Evolutionary conservation across 192 early-diverging fungal species (phyloP), one percentile per base, ranked within the genome.

Genomic region (Backusella circina): DNA sequence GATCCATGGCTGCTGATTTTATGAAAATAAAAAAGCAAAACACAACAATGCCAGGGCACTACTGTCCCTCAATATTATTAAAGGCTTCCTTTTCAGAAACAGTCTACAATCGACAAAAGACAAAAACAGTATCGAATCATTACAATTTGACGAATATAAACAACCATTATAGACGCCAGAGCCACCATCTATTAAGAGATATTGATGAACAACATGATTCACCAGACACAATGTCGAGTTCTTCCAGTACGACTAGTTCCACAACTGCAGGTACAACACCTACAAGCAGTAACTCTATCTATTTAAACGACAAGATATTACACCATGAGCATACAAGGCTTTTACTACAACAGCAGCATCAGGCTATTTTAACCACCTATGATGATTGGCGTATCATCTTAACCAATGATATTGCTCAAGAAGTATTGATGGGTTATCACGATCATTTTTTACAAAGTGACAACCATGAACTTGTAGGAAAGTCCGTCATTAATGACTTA

Each of bases 251-350:
- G 4, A 61, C 54, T 28, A 47, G 44, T n/a, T 61, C 54, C 1
- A 28, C 54, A 28, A 61, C 54, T 61, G 54, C 54, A 61, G 54
- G 54, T 13, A 61, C 54, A 61, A 61, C 54, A 61, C 54, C 54
- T 28, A 26, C 9, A 80, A 84, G 31, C 66, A 78, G 31, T 67
- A 78, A 30, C 70, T 90, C 26, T 88, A 83, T 66, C 84, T 80
- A 33, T 88, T 80, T 71, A 69, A 77, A 21, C 70, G 71, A 54
- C 77, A 78, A 69, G 86, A 86, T 57, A 36, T 88, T 5, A 31
- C 80, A 5, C 83, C 83, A 30, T 6, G 30, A 67, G 4, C 61
- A 15, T 33, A 67, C 9, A 32, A 23, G 54, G 26, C 26, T 28
- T 12, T 28, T 61, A 12, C 26, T 12, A 61, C 54, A 47, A 18